Evolutionary conservation across 139 green algal genomes (phyloP), one percentile per base, ranked within the genome.

Genomic region (Coccomyxa sp.): DNA sequence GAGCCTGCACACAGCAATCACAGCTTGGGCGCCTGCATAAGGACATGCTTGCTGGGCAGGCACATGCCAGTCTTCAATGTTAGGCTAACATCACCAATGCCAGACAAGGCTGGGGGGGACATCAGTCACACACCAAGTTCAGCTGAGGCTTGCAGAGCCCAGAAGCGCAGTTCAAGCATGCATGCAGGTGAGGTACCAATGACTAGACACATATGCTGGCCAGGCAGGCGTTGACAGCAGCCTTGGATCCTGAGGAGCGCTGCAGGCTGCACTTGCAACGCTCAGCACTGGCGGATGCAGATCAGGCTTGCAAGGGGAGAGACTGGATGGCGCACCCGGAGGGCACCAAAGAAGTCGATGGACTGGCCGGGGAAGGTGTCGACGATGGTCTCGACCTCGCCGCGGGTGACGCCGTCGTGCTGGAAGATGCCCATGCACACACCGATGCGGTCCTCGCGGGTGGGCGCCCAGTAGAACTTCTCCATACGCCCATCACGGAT

Each of bases 401-500:
- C 55, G 39, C 76, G 54, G 78, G 82, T 73, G 27, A 90, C 81
- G 44, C 86, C 75, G 82, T 92, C 88, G 54, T 89, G 79, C 69
- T 80, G 88, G 95, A 99, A 99, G 92, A 99, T 99, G 81, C 96
- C 95, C 85, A 93, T 93, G 92, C 88, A 96, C 77, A 99, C 93
- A 38, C 95, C 96, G 36, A 98, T 87, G 82, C 96, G 94, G 88
- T 99, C 96, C 84, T 98, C 94, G 74, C 94, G 90, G 44, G 92
- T 98, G 73, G 91, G 90, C 44, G 74, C 69, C 96, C 96, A 99
- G 93, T 99, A 99, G 91, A 94, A 99, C 91, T 95, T 97, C 92
- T 99, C 97, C 97, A 99, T 99, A 80, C 97, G 96, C 55, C 96
- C 97, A 83, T 99, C 97, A 88, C 97, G 95, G 80, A 99, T 98